Base-by-base conservation (phyloP, 2,329 filamentous ascomycete species). In the Keithomyces neogunnii region DNA sequence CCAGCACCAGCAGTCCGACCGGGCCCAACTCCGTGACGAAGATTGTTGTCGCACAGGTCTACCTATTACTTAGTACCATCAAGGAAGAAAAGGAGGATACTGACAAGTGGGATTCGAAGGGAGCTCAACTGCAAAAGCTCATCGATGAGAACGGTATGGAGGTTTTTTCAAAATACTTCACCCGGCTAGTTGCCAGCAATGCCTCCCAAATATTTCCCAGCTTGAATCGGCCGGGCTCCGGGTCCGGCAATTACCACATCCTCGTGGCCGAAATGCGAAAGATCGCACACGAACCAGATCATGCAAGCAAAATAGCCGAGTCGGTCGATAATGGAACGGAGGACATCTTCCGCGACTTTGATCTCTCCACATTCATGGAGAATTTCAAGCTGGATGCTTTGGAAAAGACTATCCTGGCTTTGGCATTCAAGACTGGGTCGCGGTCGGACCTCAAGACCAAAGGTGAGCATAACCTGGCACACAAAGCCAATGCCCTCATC, bases 71-170 rank as follows among this genome's bases (percentile, higher is more conserved):
- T 59, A 93, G 91, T 73, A 90, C 89, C 35, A 86, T 97, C 66
- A 96, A 93, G 69, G 90, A 96, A 74, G 92, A 95, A 69, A 90
- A 50, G 19, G 45, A 90, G 73, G 90, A 82, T 66, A 83, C 85
- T 65, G 81, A 82, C 64, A 96, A 95, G 88, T 96, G 89, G 86
- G 89, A 95, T 69, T 78, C 85, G 59, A 91, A 96, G 73, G 85
- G 84, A 65, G 89, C 95, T 63, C 91, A 95, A 74, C 86, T 99
- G 63, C 84, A 85, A 69, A 95, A 96, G 88, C 84, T 97, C 68
- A 86, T 97, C 74, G 86, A 96, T 82, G 91, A 92, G 64, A 86
- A 95, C 90, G 91, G 91, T 66, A 99, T 99, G 92, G 95, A 99
- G 78, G 90, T 96, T 66, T 96, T 91, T 69, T 85, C 89, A 55